Evolutionary conservation across 1,284 basidiomycete genomes (phyloP).

Genomic region (Afroboletus lepidellus): DNA sequence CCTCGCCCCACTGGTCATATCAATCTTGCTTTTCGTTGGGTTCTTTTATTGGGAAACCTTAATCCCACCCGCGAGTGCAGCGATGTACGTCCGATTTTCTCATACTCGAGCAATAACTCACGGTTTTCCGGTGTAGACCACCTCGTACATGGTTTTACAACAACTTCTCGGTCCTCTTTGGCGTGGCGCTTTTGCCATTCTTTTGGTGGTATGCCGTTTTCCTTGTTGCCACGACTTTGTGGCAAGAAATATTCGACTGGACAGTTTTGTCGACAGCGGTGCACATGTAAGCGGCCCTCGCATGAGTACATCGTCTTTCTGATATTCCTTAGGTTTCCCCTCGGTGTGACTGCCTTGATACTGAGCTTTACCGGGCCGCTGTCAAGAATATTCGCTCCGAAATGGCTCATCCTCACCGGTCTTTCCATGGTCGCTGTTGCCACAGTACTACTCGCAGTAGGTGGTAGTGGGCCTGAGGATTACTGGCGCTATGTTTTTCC

Average conservation of each 20-base stretch:
- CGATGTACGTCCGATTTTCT: slow-evolving; percentile 29
- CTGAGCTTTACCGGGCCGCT: slow-evolving; percentile 42
- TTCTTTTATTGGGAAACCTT: slow-evolving; percentile 44
- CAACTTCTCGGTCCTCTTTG: slow-evolving; percentile 43
- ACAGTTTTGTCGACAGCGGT: slow-evolving; percentile 33
- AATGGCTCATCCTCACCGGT: slow-evolving; percentile 46
- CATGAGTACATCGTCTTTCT: slow-evolving; percentile 2
- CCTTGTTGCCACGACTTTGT: slow-evolving; percentile 34
- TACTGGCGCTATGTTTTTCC: slow-evolving; percentile 52
- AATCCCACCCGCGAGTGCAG: slow-evolving; percentile 34
- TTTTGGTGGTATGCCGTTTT: slow-evolving; percentile 39
- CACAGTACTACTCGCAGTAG: slow-evolving; percentile 43
- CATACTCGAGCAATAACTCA: not conserved
- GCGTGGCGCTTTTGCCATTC: slow-evolving; percentile 37
- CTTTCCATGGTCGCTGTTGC: slow-evolving; percentile 39
- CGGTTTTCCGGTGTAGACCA: slow-evolving; percentile 27
- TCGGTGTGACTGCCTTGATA: slow-evolving; percentile 40
- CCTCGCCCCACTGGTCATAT: slow-evolving; percentile 37
- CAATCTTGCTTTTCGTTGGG: slow-evolving; percentile 31
- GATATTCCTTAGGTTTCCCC: slow-evolving; percentile 38
- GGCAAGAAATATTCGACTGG: slow-evolving; percentile 40
- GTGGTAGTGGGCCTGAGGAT: slow-evolving; percentile 35
- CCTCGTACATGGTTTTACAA: slow-evolving; percentile 39
- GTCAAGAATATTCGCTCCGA: slow-evolving; percentile 38
- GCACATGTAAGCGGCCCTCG: slow-evolving; percentile 31